Evolutionary conservation across 2,329 filamentous ascomycete species (phyloP), one percentile per base, ranked within the genome.

Genomic region (Cordyceps fumosorosea): DNA sequence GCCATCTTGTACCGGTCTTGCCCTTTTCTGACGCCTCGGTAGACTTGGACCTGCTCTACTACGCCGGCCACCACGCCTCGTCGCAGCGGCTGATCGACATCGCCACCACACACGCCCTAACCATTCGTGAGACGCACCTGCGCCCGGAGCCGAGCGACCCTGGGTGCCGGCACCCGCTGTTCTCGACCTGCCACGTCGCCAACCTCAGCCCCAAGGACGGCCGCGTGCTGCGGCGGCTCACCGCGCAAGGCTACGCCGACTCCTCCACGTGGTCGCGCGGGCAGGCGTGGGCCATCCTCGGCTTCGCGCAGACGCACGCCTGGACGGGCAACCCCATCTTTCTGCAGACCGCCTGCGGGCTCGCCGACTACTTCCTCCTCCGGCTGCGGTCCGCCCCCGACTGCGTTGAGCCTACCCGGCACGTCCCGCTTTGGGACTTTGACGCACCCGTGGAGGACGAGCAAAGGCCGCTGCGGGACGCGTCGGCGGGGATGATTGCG

Each of bases 281-380:
- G 0, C 80, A 82, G 62, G 76, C 78, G 0, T 83, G 80, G 80
- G 75, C 74, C 0, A 77, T 81, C 8, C 69, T 80, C 48, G 80
- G 80, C 0, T 82, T 79, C 58, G 72, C 78, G 0, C 79, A 81
- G 64, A 78, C 77, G 0, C 81, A 80, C 62, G 70, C 67, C 26
- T 81, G 78, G 77, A 81, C 79, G 0, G 77, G 76, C 18, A 73
- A 78, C 3, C 26, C 63, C 0, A 66, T 60, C 0, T 81, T 80
- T 54, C 68, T 81, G 0, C 64, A 74, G 0, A 77, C 79, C 0
- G 75, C 81, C 0, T 75, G 76, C 5, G 73, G 74, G 0, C 71
- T 78, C 18, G 77, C 79, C 1, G 72, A 80, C 54, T 81, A 81
- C 62, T 84, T 83, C 63, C 63, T 83, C 2, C 56, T 67, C 0